phyloP scores from a whole-genome alignment of 306 rosid genomes.

The Heteromeles arbutifolia region DNA sequence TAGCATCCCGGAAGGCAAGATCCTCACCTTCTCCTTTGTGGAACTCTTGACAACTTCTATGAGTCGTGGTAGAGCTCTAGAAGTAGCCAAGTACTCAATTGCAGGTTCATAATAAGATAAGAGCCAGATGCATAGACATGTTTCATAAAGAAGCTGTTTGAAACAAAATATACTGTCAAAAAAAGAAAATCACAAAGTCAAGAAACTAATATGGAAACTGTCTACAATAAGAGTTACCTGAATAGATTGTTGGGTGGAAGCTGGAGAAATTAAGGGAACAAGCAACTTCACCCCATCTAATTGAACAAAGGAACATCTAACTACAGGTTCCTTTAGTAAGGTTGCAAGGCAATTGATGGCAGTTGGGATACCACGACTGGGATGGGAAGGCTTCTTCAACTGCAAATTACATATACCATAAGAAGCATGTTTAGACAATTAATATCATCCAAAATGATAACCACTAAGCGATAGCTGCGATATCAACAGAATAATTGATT shows the following conservation, averaged over 20 bases:
- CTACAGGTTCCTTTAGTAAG: conserved; percentile 82
- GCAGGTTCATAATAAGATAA: conserved; percentile 94
- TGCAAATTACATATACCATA: conserved; percentile 25
- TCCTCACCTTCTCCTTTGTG: conserved; percentile 90
- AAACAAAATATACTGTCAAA: conserved; percentile 27
- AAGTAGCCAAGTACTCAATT: conserved; percentile 83
- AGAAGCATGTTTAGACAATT: not conserved
- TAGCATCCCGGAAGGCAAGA: conserved; percentile 11
- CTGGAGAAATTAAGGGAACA: conserved; percentile 84
- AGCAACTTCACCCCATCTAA: conserved; percentile 92
- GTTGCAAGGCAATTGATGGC: conserved; percentile 81
- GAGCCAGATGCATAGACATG: conserved; percentile 94
- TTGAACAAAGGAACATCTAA: conserved; percentile 81
- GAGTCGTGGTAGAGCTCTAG: conserved; percentile 86
- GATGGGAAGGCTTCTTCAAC: conserved; percentile 93
- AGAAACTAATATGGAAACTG: not conserved
- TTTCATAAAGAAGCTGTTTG: conserved; percentile 87
- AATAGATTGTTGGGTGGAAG: conserved; percentile 92
- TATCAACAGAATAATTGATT: not conserved
- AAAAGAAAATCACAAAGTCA: not conserved
- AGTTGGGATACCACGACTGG: conserved; percentile 67
- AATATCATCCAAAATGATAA: not conserved
- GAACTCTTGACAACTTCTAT: conserved; percentile 86
- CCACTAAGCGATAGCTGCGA: not conserved
- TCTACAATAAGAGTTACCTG: conserved; percentile 50